Evolutionary conservation across 805 yeast species (phyloP).

Genomic region (Candida silvatica): DNA sequence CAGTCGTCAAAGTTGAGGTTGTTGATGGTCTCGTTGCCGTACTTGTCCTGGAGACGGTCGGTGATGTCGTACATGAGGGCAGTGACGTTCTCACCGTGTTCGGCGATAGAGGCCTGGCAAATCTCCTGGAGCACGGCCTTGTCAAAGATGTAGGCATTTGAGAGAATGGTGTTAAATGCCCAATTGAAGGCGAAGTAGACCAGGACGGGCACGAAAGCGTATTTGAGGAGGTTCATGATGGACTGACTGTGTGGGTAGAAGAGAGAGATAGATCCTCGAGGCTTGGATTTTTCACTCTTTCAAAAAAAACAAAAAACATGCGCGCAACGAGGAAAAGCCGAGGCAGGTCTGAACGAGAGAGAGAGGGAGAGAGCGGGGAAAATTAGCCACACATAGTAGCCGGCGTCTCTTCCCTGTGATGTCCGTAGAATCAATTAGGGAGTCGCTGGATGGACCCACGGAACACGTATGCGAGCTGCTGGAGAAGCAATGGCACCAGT

Average conservation of each 20-base stretch:
- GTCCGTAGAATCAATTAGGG: too few relatives aligned
- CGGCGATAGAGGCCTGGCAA: slow-evolving; percentile 43
- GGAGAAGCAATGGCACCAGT: not conserved
- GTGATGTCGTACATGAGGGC: slow-evolving; percentile 57
- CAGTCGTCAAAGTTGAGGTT: slow-evolving; percentile 71
- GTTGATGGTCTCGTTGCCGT: slow-evolving; percentile 64
- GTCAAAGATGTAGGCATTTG: slow-evolving; percentile 65
- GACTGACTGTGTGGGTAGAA: too few relatives aligned
- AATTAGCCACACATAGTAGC: too few relatives aligned
- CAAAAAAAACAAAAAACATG: too few relatives aligned
- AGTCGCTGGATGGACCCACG: not conserved
- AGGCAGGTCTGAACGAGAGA: slow-evolving; percentile 2
- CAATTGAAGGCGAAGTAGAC: slow-evolving; percentile 28
- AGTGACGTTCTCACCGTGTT: slow-evolving; percentile 52
- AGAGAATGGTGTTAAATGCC: slow-evolving; percentile 57
- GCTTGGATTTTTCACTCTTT: too few relatives aligned
- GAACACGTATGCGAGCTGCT: slow-evolving; percentile 1
- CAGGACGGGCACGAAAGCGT: slow-evolving; percentile 17
- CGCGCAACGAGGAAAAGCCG: too few relatives aligned
- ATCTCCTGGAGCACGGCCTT: slow-evolving; percentile 48
- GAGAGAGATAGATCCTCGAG: too few relatives aligned
- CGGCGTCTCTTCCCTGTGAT: too few relatives aligned
- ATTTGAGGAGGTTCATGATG: slow-evolving; percentile 8
- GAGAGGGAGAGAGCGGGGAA: not conserved
- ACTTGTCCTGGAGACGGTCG: slow-evolving; percentile 45